Evolutionary conservation across 495 filamentous ascomycete genomes (phyloP).

Genomic region (Xylaria sp.): DNA sequence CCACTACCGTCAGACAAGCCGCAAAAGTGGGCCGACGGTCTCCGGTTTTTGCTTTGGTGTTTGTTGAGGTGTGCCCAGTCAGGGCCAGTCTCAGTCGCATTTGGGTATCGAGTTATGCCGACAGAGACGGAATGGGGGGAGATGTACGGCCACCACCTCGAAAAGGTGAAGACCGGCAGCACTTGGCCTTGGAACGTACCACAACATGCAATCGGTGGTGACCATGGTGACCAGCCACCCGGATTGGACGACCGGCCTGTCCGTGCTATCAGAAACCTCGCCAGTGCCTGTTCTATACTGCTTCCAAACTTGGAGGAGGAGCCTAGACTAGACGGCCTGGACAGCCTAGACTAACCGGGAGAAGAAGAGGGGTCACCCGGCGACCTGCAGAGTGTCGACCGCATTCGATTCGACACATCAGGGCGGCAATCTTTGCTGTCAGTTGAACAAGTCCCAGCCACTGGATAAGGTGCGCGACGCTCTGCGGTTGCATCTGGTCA

Average conservation of each 20-base stretch:
- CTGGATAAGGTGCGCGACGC: slow-evolving; percentile 25
- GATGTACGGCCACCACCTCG: slow-evolving; percentile 5
- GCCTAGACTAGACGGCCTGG: too few species aligned
- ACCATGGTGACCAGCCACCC: slow-evolving; percentile 6
- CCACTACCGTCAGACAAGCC: slow-evolving; percentile 5
- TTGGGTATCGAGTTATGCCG: slow-evolving; percentile 7
- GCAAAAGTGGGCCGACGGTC: slow-evolving; percentile 15
- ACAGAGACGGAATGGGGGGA: background rate
- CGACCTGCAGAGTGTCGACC: slow-evolving; percentile 14
- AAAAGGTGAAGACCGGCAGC: slow-evolving; percentile 20
- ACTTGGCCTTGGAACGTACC: too few species aligned
- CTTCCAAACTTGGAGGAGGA: slow-evolving; percentile 5
- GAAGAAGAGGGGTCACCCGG: slow-evolving; percentile 25
- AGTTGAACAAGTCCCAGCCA: slow-evolving; percentile 26
- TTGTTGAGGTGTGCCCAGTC: background rate
- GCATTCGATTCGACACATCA: slow-evolving; percentile 15
- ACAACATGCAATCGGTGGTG: slow-evolving; percentile 18
- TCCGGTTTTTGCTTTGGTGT: slow-evolving; percentile 9
- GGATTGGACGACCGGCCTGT: slow-evolving; percentile 16
- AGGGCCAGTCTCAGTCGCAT: background rate
- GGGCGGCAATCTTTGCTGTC: slow-evolving; percentile 24
- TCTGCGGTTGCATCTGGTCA: slow-evolving; percentile 18
- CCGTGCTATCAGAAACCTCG: slow-evolving; percentile 6
- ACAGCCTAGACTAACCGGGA: slow-evolving; percentile 17
- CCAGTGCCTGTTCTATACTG: slow-evolving; percentile 25